phyloP scores from a whole-genome alignment of 495 filamentous ascomycete genomes.

The Darksidea phi region DNA sequence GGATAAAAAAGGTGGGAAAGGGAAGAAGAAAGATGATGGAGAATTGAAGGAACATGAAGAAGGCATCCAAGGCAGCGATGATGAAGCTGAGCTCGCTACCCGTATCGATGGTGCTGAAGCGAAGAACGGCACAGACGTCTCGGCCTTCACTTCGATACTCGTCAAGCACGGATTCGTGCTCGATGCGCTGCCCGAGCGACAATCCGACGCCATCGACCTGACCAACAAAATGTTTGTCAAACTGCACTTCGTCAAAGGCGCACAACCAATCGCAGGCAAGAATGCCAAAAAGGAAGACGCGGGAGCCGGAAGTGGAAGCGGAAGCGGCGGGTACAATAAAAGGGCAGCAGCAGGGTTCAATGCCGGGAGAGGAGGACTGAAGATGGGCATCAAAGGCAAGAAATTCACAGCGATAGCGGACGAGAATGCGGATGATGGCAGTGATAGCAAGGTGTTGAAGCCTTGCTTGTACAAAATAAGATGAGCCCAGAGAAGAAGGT shows the following conservation, averaged over 20 bases:
- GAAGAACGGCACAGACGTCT: conserved; percentile 73
- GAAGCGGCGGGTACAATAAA: too few species aligned
- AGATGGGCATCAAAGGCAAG: conserved; percentile 35
- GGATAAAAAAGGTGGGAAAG: conserved; percentile 54
- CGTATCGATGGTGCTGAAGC: conserved; percentile 53
- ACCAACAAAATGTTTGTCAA: conserved; percentile 97
- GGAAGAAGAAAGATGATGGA: conserved; percentile 39
- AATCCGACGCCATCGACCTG: conserved; percentile 65
- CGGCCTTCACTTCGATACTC: conserved; percentile 84
- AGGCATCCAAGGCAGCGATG: conserved; percentile 38
- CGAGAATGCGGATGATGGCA: conserved; percentile 59
- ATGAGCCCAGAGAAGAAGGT: too few species aligned
- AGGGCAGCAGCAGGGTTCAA: too few species aligned
- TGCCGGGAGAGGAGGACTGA: conserved; percentile 51
- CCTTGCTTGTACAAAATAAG: conserved; percentile 91
- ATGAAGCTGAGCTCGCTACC: conserved; percentile 28
- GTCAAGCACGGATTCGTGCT: conserved; percentile 74
- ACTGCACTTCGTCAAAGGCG: conserved; percentile 86
- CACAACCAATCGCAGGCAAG: conserved; percentile 68
- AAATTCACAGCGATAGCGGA: conserved; percentile 45
- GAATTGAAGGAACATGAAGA: conserved; percentile 40
- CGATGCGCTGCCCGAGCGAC: conserved; percentile 47
- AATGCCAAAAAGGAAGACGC: conserved; percentile 51
- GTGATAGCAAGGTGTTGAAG: conserved; percentile 70
- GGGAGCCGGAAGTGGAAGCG: conserved; percentile 39